phyloP scores from a whole-genome alignment of 1,284 basidiomycete genomes.

The Pseudozyma flocculosa region DNA sequence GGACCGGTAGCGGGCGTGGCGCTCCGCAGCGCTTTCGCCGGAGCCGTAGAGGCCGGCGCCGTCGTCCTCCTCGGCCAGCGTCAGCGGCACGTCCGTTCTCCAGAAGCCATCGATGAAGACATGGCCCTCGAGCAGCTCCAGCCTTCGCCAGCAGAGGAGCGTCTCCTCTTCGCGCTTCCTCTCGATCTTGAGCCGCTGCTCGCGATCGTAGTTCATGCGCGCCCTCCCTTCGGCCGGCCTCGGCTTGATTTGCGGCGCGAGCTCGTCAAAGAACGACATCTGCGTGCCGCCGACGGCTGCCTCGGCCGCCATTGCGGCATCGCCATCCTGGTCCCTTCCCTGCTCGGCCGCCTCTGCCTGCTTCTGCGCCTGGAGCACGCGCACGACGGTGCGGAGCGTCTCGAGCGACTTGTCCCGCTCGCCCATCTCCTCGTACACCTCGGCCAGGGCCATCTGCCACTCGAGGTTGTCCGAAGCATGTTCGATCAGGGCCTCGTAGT shows the following conservation, averaged over 20 bases:
- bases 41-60: conserved; percentile 8
- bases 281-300: conserved; percentile 7
- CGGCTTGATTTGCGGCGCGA: conserved; percentile 7
- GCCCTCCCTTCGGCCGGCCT: conserved; percentile 14
- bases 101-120: conserved; percentile 50
- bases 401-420: conserved; percentile 79
- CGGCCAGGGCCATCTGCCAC: conserved; percentile 65
- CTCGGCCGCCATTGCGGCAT: not conserved
- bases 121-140: conserved; percentile 37
- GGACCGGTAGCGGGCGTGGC: conserved; percentile 47
- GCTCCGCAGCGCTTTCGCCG: conserved; percentile 8
- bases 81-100: conserved; percentile 41
- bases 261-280: conserved; percentile 48
- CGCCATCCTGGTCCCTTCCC: not conserved
- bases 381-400: conserved; percentile 72
- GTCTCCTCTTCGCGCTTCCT: conserved; percentile 51
- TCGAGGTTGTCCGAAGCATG: conserved; percentile 75
- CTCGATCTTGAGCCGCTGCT: conserved; percentile 38
- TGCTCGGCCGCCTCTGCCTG: conserved; percentile 3
- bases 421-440: conserved; percentile 76
- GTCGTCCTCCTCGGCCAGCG: conserved; percentile 20
- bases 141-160: conserved; percentile 36
- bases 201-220: conserved; percentile 23
- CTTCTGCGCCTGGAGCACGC: conserved; percentile 19
- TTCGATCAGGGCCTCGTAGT: conserved; percentile 66